Evolutionary conservation across 2,329 filamentous ascomycete genomes (phyloP).

Genomic region (Rhinocladiella similis): DNA sequence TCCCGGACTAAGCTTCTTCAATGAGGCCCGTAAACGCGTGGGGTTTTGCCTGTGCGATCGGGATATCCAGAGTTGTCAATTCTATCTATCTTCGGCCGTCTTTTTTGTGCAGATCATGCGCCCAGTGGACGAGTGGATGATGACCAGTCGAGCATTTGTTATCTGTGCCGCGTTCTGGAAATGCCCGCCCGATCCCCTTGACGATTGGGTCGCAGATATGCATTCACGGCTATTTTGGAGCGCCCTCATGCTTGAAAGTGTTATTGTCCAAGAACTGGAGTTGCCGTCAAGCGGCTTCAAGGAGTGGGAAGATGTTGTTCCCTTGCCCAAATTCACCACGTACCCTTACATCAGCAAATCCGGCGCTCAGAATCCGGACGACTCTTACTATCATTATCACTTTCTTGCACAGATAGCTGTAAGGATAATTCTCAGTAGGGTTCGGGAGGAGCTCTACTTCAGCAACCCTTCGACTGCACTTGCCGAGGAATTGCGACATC

Average conservation of each 20-base stretch:
- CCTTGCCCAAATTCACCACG: constrained; percentile 54
- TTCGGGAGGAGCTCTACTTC: constrained; percentile 47
- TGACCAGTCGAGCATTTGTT: constrained; percentile 52
- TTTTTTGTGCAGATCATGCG: constrained; percentile 55
- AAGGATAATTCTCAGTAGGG: constrained; percentile 56
- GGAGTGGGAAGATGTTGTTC: constrained; percentile 53
- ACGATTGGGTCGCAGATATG: constrained; percentile 58
- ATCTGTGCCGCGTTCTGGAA: constrained; percentile 44
- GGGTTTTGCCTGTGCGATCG: constrained; percentile 54
- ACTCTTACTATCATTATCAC: constrained; percentile 58
- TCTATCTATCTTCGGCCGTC: constrained; percentile 53
- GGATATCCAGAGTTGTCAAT: constrained; percentile 53
- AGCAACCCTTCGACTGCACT: constrained; percentile 48
- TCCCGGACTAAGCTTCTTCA: constrained; percentile 54
- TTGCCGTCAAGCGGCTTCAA: constrained; percentile 53
- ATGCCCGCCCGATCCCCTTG: constrained; percentile 43
- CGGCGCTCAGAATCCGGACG: constrained; percentile 46
- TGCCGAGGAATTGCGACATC: constrained; percentile 54
- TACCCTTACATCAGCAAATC: constrained; percentile 41
- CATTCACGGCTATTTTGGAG: constrained; percentile 58
- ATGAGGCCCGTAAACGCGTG: constrained; percentile 53
- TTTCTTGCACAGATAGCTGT: constrained; percentile 59
- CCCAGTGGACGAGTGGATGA: constrained; percentile 56
- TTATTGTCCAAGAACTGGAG: constrained; percentile 56
- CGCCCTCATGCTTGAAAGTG: constrained; percentile 57